Base-by-base conservation (phyloP, 495 filamentous ascomycete genomes). In the Aspergillus bertholletiae region DNA sequence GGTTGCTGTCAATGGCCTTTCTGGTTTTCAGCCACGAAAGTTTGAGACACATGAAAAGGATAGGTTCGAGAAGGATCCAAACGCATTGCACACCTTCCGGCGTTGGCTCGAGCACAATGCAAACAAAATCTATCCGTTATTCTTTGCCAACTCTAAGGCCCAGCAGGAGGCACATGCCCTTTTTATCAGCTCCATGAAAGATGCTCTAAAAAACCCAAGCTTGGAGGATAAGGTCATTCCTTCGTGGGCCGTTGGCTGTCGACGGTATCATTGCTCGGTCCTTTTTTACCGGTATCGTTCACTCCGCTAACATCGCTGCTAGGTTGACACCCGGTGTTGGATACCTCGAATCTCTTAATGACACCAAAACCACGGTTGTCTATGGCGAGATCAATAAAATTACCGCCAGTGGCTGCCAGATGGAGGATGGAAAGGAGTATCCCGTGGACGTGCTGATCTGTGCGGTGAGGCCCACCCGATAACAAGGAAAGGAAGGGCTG, bases 321-420 rank as follows among this genome's bases (percentile, higher is more conserved):
- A 69, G 75, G 2, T 63, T 78, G 5, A 69, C 69, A 1, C 76
- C 77, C 3, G 68, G 68, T 3, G 60, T 62, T 26, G 70, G 66
- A 28, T 72, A 73, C 24, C 54, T 77, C 2, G 54, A 76, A 49
- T 61, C 76, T 5, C 59, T 79, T 18, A 65, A 55, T 12, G 56
- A 63, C 13, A 62, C 66, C 7, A 79, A 80, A 22, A 64, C 71
- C 13, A 35, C 64, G 17, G 61, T 70, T 1, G 62, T 74, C 7
- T 63, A 60, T 32, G 56, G 54, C 5, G 50, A 53, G 1, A 73
- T 79, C n/a, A 27, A 55, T 0, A 54, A 51, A 3, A 58, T 82
- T 47, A 70, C 62, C 0, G 47, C 54, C 18, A 54, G 53, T 0
- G 73, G 79, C 15, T 70, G 76, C 28, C 47, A 70, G 15, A 74